These are phyloP conservation scores for Lumnitzera littorea DNA, from an alignment of 345 rosid genomes.

Conservation along the genomic window DNA sequence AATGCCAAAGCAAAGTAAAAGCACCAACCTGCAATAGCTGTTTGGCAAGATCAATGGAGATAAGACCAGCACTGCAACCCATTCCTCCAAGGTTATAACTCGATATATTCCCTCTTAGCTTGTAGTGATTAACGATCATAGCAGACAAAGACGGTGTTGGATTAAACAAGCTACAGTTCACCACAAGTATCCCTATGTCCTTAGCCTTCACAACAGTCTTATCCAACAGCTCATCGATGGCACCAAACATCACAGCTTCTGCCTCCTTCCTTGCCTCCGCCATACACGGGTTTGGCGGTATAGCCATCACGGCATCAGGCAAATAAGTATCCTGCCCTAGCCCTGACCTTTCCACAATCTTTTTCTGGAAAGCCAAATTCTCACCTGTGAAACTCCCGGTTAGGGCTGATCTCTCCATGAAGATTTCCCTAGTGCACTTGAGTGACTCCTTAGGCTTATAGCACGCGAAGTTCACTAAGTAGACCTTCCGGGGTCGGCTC, in stretches of 20 bases:
- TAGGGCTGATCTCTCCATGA: conserved; percentile 33
- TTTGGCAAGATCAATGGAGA: conserved; percentile 63
- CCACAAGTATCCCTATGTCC: conserved; percentile 55
- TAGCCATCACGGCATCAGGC: conserved; percentile 57
- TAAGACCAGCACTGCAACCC: conserved; percentile 74
- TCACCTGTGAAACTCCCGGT: conserved; percentile 46
- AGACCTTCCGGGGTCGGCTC: conserved; percentile 61
- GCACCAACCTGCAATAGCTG: conserved; percentile 46
- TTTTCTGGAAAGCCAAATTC: conserved; percentile 68
- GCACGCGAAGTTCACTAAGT: conserved; percentile 65
- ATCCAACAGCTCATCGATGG: conserved; percentile 46
- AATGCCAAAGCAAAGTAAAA: neutral
- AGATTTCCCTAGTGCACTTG: conserved; percentile 34
- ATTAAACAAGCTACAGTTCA: conserved; percentile 61
- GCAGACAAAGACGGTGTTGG: conserved; percentile 68
- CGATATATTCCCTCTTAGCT: conserved; percentile 57
- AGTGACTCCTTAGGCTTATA: conserved; percentile 38
- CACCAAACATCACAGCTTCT: conserved; percentile 58
- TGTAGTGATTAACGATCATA: conserved; percentile 58
- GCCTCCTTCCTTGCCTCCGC: conserved; percentile 64
- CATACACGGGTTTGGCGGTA: conserved; percentile 51
- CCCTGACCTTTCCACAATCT: conserved; percentile 77
- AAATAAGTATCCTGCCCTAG: conserved; percentile 68
- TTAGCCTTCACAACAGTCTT: conserved; percentile 56
- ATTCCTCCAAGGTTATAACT: conserved; percentile 67